Base-by-base conservation (phyloP, 805 yeast species). In the Zygosaccharomyces pseudorouxii region DNA sequence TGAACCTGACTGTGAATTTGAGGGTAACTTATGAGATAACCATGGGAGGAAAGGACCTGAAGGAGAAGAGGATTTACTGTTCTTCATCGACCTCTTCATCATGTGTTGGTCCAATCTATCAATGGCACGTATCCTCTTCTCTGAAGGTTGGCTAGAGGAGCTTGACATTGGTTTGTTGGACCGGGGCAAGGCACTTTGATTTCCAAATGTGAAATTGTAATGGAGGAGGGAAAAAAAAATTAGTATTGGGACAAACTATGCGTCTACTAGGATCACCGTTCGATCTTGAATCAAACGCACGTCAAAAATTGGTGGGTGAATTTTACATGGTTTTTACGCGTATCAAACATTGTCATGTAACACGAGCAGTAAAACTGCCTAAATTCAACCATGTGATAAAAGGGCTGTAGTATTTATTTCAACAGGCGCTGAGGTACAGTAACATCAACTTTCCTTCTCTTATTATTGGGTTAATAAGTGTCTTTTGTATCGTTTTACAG, bases 61-160 rank as follows among this genome's bases (percentile, higher is more conserved):
- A 2, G 52, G 50, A 9, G 56, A 42, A 35, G 39, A 31, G 8
- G 50, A 22, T 19, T 47, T 40, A 38, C 31, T 31, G 38, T 45
- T 36, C 5, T 27, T 16, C 42, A 44, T 36, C 7, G 55, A 37
- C 42, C 55, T 48, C 42, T 55, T 55, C 19, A 48, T 54, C n/a
- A 62, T 50, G 35, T 58, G 62, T 38, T 54, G 57, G 25, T 62
- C 66, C 33, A 64, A 38, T 36, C 56, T 48, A 38, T 60, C 65
- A n/a, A 63, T 46, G 8, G 66, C 60, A 25, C 52, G 51, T 40
- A 49, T 42, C 37, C 49, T 53, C 45, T 45, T 44, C 23, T 41
- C 50, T 28, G 46, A 14, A 28, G 42, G 35, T 16, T 33, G 40
- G 10, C 23, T 30, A 16, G 40, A 18, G 22, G 50, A 20, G 20